Conservation (phyloP, 108 stramenopile genomes). For the Nannochloropsis granulata region DNA sequence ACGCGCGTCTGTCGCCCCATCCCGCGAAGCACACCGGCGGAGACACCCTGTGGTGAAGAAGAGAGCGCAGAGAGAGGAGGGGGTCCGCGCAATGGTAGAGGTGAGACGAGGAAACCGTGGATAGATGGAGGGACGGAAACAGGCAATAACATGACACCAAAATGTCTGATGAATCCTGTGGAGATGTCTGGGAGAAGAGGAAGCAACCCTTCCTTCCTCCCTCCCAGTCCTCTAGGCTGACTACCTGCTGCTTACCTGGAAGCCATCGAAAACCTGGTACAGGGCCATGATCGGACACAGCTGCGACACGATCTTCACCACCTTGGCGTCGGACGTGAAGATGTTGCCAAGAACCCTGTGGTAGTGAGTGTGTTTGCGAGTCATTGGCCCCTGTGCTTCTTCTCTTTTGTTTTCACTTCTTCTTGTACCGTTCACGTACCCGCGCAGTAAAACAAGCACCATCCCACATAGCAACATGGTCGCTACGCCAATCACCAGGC, state of each 20-base stretch:
- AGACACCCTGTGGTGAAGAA: not conserved
- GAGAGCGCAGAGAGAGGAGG: no score
- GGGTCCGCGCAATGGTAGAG: no score
- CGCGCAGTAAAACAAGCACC: not conserved
- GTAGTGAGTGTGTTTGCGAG: no score
- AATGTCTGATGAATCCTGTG: no score
- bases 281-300: not conserved
- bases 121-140: no score
- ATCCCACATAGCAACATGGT: not conserved
- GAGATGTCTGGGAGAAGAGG: no score
- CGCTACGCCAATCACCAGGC: not conserved
- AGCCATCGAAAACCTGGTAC: not conserved
- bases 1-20: not conserved
- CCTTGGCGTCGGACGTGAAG: not conserved
- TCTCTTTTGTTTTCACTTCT: no score
- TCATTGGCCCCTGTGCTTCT: no score
- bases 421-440: not conserved
- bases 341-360: not conserved
- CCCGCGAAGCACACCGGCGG: not conserved
- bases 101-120: no score
- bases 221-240: no score
- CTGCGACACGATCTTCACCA: not conserved
- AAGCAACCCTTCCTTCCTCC: no score
- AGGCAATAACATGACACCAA: no score
- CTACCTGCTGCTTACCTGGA: not conserved